A percentile compares a stretch with the other conserved stretches of the same genome.
These are phyloP conservation scores for Fusarium miscanthi DNA, from an alignment of 2,329 filamentous ascomycete genomes.

Conservation along the genomic window DNA sequence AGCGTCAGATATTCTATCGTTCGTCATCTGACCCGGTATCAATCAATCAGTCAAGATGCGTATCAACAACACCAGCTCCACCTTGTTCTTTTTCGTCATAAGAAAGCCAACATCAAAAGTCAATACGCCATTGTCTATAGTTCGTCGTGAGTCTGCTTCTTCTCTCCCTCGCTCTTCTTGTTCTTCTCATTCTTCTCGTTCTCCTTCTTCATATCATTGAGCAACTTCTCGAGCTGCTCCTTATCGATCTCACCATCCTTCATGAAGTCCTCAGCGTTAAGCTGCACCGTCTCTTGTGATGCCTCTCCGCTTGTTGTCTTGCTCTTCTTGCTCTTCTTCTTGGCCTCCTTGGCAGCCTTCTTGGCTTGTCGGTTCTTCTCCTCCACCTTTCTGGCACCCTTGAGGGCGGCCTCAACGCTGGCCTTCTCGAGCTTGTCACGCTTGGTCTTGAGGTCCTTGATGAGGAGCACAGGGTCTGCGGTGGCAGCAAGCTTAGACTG, in stretches of 20 bases:
- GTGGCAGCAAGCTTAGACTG: conserved; percentile 77
- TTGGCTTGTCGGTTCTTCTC: conserved; percentile 59
- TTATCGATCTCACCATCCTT: conserved; percentile 48
- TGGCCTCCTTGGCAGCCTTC: conserved; percentile 57
- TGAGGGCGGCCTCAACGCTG: conserved; percentile 76
- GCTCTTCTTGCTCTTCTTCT: conserved; percentile 56
- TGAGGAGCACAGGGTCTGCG: conserved; percentile 79
- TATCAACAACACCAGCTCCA: conserved; percentile 29
- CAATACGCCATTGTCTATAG: conserved; percentile 45
- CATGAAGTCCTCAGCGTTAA: conserved; percentile 60
- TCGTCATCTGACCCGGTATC: conserved; percentile 36
- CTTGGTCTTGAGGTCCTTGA: conserved; percentile 77
- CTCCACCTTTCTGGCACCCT: conserved; percentile 69
- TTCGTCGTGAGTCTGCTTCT: conserved; percentile 50
- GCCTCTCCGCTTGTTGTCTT: conserved; percentile 51
- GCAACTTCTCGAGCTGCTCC: conserved; percentile 45
- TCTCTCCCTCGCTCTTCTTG: conserved; percentile 35
- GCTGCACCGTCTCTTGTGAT: conserved; percentile 56
- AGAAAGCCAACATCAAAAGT: conserved; percentile 19
- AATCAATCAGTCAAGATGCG: conserved; percentile 22
- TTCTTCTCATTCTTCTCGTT: conserved; percentile 29
- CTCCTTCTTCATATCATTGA: conserved; percentile 40
- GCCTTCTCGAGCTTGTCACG: conserved; percentile 77
- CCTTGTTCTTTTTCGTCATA: conserved; percentile 24
- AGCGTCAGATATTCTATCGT: conserved; percentile 35